Percentiles rank a stretch among this genome's conserved stretches.
These are phyloP conservation scores for Rhodosporidiobolus sp. DNA, from an alignment of 768 basidiomycete genomes.

Conservation along the genomic window DNA sequence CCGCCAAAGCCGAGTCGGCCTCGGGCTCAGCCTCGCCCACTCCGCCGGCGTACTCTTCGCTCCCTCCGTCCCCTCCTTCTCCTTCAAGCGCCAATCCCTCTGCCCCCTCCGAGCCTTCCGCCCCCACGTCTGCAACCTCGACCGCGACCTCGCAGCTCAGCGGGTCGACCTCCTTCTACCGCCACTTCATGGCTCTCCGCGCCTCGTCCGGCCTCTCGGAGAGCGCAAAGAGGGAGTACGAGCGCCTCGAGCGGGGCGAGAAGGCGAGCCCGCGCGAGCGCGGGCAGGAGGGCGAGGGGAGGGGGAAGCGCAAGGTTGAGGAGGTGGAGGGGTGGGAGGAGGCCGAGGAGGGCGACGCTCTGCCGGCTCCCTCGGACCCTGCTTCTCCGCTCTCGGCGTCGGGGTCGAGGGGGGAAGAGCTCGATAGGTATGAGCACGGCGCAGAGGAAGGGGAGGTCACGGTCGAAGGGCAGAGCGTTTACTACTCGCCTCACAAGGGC, in stretches of 20 bases:
- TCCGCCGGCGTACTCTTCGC: background rate
- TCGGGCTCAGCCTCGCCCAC: background rate
- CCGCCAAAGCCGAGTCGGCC: background rate
- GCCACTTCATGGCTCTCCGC: constrained; percentile 22
- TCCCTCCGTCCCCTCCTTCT: background rate
- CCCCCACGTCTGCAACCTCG: background rate
- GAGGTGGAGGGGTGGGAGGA: background rate
- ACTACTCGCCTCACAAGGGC: constrained; percentile 7
- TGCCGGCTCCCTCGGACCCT: too few relatives aligned
- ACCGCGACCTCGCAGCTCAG: background rate
- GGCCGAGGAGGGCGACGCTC: background rate
- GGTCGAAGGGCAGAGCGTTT: background rate
- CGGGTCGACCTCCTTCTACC: constrained; percentile 30
- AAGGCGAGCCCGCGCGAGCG: constrained; percentile 27
- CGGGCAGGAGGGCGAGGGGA: background rate
- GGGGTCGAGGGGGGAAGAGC: too few relatives aligned
- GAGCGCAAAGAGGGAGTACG: constrained; percentile 28
- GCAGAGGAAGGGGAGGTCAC: background rate
- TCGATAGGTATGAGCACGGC: too few relatives aligned
- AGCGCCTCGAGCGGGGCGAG: constrained; percentile 24
- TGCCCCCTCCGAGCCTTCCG: background rate
- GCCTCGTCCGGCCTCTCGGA: background rate
- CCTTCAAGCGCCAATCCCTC: background rate
- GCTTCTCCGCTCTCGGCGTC: too few relatives aligned
- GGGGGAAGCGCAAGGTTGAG: background rate